Percentiles rank a stretch among this genome's conserved stretches.
phyloP scores from a whole-genome alignment of 148 eudicot species.

The Vaccinium myrtillus region DNA sequence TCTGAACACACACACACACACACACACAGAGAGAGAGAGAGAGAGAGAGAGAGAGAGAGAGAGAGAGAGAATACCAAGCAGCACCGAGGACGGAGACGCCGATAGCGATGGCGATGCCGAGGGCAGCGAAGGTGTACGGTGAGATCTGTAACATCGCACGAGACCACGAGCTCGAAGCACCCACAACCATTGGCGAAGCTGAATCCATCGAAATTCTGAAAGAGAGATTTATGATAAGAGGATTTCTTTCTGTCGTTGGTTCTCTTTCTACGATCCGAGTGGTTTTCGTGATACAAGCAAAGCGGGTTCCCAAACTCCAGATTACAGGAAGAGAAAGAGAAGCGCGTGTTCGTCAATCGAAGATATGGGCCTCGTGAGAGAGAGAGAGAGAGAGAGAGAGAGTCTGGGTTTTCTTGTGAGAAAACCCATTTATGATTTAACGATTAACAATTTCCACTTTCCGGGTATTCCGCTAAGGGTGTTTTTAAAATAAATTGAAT shows the following conservation, averaged over 20 bases:
- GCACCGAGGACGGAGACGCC: conserved; percentile 98
- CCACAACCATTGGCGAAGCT: conserved; percentile 29
- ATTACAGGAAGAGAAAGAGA: too few relatives aligned
- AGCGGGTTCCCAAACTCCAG: too few relatives aligned
- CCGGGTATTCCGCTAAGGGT: too few relatives aligned
- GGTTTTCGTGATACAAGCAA: not conserved
- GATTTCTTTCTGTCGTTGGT: not conserved
- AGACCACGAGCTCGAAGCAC: conserved; percentile 65
- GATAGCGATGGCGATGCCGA: conserved; percentile 90
- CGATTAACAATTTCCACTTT: too few relatives aligned
- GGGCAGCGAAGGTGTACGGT: conserved; percentile 84
- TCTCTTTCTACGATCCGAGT: conserved; percentile 3
- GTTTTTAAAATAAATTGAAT: too few relatives aligned
- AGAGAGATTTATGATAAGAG: not conserved
- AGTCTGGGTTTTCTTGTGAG: too few relatives aligned
- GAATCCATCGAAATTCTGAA: not conserved
- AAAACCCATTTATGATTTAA: too few relatives aligned
- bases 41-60: not conserved
- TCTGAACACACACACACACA: too few relatives aligned
- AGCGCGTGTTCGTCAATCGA: too few relatives aligned
- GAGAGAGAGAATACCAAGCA: conserved; percentile 56
- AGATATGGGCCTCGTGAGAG: too few relatives aligned
- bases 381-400: too few relatives aligned
- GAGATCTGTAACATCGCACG: conserved; percentile 81
- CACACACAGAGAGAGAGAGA: too few relatives aligned